Percentiles rank a stretch among this genome's conserved stretches.
These are phyloP conservation scores for Microthlaspi erraticum DNA, from an alignment of 345 rosid genomes.

Conservation along the genomic window DNA sequence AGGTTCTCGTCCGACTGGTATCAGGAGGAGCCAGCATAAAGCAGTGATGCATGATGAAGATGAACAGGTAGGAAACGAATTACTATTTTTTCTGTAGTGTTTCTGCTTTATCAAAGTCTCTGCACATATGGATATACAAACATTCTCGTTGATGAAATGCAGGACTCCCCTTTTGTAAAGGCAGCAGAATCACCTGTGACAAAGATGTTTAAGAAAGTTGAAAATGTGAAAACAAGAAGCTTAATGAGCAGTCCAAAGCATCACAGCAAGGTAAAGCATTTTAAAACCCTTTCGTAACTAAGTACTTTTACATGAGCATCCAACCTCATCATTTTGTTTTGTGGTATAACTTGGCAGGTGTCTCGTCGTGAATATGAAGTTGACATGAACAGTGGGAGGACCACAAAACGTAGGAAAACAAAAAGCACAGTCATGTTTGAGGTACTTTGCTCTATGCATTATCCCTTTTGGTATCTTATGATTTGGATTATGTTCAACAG, in stretches of 20 bases:
- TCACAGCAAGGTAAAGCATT: constrained; percentile 64
- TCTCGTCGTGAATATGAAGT: constrained; percentile 76
- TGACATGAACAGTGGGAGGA: constrained; percentile 65
- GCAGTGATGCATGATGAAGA: constrained; percentile 46
- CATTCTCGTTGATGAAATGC: constrained; percentile 24
- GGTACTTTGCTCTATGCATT: constrained; percentile 48
- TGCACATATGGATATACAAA: constrained; percentile 12
- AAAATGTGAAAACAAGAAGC: constrained; percentile 55
- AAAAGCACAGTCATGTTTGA: constrained; percentile 75
- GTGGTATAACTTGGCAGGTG: constrained; percentile 55
- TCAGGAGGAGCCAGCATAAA: constrained; percentile 50
- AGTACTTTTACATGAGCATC: constrained; percentile 5
- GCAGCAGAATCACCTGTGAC: constrained; percentile 68
- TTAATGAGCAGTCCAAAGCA: constrained; percentile 61
- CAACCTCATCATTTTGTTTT: background rate
- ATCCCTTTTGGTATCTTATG: background rate
- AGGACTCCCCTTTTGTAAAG: constrained; percentile 59
- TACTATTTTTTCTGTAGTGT: background rate
- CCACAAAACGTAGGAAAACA: constrained; percentile 72
- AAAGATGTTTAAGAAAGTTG: constrained; percentile 59
- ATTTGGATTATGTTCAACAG: background rate
- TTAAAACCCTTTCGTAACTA: background rate
- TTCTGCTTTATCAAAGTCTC: constrained; percentile 22
- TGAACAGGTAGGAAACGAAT: constrained; percentile 52
- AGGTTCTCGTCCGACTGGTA: constrained; percentile 50